Conservation (phyloP, 2,329 filamentous ascomycete species). For the Verticillium isaacii region DNA sequence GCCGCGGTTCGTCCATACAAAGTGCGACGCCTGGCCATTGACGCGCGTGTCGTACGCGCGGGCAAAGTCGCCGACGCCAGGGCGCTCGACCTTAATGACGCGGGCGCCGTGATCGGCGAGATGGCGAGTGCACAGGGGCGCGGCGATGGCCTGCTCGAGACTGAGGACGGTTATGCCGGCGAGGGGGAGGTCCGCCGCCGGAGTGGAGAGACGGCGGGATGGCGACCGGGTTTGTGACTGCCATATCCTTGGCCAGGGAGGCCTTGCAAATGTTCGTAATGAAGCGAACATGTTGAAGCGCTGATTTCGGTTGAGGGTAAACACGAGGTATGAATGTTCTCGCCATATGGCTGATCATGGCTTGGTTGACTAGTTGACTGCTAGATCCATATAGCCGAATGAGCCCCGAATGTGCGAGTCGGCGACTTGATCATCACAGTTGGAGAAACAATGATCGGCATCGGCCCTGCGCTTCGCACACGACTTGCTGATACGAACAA, state of each 20-base stretch:
- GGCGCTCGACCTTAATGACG: constrained; percentile 51
- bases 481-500: too few relatives aligned
- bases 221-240: background rate
- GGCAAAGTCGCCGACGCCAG: constrained; percentile 46
- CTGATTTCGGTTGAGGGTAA: too few relatives aligned
- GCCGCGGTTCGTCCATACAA: constrained; percentile 51
- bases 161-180: constrained; percentile 45
- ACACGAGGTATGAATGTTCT: too few relatives aligned
- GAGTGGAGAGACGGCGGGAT: background rate
- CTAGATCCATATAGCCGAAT: background rate
- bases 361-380: background rate
- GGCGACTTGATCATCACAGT: background rate
- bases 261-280: background rate
- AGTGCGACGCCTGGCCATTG: constrained; percentile 45
- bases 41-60: constrained; percentile 45
- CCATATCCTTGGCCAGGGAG: background rate
- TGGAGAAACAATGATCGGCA: too few relatives aligned
- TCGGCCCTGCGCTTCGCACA: too few relatives aligned
- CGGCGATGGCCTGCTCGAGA: constrained; percentile 49
- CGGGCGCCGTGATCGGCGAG: constrained; percentile 48
- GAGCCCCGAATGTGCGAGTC: background rate
- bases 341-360: too few relatives aligned
- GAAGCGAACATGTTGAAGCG: background rate
- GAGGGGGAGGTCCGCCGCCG: constrained; percentile 10
- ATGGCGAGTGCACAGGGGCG: constrained; percentile 49